These are phyloP conservation scores for Vickermania spadyakhi DNA, from an alignment of 208 protist species.

Conservation along the genomic window DNA sequence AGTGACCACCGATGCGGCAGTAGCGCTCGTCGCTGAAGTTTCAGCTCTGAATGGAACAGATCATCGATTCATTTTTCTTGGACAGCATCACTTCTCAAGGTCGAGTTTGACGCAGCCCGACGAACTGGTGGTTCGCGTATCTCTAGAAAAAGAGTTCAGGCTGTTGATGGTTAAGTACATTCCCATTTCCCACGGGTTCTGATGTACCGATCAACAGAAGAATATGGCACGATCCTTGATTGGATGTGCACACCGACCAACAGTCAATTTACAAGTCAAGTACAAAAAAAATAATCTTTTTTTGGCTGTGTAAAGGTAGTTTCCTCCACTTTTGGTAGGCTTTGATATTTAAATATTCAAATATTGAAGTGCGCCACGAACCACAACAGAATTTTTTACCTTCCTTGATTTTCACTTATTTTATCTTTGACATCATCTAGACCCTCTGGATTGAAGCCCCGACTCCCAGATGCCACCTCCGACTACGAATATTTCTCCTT, in stretches of 20 bases:
- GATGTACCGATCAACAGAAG: too few relatives aligned
- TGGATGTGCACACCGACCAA: too few relatives aligned
- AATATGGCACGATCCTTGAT: too few relatives aligned
- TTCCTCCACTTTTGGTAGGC: too few relatives aligned
- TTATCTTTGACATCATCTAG: not conserved
- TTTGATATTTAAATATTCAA: too few relatives aligned
- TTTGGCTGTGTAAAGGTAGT: too few relatives aligned
- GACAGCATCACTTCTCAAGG: not conserved
- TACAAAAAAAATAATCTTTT: too few relatives aligned
- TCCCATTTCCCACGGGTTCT: too few relatives aligned
- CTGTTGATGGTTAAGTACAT: not conserved
- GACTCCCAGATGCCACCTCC: not conserved
- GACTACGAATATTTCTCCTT: constrained; percentile 13
- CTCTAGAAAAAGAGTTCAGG: not conserved
- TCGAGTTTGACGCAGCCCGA: not conserved
- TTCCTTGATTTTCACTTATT: not conserved
- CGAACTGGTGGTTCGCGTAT: not conserved
- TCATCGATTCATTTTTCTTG: not conserved
- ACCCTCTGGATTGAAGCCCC: not conserved
- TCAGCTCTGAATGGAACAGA: not conserved
- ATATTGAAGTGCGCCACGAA: too few relatives aligned
- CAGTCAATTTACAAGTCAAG: too few relatives aligned
- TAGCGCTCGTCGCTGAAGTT: not conserved
- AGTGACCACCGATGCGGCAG: not conserved
- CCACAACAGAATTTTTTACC: not conserved